phyloP scores from a whole-genome alignment of 73 alveolate genomes.

The Paramecium primaurelia region DNA sequence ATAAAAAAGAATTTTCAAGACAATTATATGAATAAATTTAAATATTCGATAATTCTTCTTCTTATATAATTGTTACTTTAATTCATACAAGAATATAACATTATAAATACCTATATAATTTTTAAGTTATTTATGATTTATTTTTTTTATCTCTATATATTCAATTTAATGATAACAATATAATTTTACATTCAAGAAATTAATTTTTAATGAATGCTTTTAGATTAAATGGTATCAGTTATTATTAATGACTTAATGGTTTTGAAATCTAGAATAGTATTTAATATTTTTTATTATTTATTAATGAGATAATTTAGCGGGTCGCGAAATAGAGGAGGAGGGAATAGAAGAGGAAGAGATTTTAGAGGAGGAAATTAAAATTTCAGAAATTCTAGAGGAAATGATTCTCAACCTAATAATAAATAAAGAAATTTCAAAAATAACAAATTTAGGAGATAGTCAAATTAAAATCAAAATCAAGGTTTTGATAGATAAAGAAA shows the following conservation, averaged over 20 bases:
- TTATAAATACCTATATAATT: background rate
- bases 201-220: background rate
- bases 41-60: no score
- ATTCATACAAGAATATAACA: no score
- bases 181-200: background rate
- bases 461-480: background rate
- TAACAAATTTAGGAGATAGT: background rate
- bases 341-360: background rate
- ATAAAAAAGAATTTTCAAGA: background rate
- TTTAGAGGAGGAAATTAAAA: background rate
- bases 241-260: background rate
- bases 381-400: background rate
- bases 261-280: background rate
- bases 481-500: background rate
- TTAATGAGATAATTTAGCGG: slow-evolving; percentile 9
- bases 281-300: background rate
- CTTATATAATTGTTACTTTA: no score
- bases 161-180: background rate
- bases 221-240: background rate
- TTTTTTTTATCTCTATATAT: background rate
- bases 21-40: no score
- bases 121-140: no score
- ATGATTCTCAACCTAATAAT: background rate
- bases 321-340: background rate
- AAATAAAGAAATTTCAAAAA: background rate